Evolutionary conservation across 2,329 filamentous ascomycete genomes (phyloP).

Genomic region (Cordyceps cicadae): DNA sequence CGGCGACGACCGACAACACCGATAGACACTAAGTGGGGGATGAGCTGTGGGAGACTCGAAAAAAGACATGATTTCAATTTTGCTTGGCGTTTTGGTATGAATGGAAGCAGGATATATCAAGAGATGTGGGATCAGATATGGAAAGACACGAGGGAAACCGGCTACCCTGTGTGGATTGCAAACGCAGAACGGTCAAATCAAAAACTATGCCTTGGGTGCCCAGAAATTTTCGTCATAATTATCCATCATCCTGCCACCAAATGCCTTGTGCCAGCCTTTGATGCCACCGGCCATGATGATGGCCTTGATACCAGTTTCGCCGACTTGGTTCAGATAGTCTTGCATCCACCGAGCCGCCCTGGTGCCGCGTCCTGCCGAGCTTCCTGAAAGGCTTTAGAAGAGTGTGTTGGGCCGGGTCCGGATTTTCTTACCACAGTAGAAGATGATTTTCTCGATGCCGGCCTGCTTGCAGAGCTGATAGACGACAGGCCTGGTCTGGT

Average conservation of each 20-base stretch:
- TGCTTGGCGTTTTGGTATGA: conserved; percentile 28
- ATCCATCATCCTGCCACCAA: conserved; percentile 39
- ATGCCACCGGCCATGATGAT: conserved; percentile 44
- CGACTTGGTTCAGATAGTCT: conserved; percentile 42
- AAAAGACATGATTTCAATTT: conserved; percentile 17
- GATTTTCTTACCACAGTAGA: conserved; percentile 41
- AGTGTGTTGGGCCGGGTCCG: not conserved
- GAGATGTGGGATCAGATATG: conserved; percentile 16
- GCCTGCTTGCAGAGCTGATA: conserved; percentile 43
- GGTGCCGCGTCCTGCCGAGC: conserved; percentile 41
- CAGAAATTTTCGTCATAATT: conserved; percentile 38
- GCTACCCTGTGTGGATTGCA: not conserved
- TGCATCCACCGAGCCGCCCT: conserved; percentile 49
- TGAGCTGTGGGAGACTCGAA: conserved; percentile 13
- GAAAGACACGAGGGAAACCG: conserved; percentile 10
- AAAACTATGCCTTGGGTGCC: conserved; percentile 15
- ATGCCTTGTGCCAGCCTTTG: conserved; percentile 45
- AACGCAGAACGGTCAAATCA: not conserved
- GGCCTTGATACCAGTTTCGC: conserved; percentile 35
- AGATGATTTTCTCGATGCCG: conserved; percentile 40
- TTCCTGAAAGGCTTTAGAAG: conserved; percentile 28
- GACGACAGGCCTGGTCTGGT: conserved; percentile 38
- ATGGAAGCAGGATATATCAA: conserved; percentile 12
- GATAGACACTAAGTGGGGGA: conserved; percentile 14
- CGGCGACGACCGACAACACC: conserved; percentile 44